Evolutionary conservation across 1,284 basidiomycete species (phyloP).

Genomic region (Malassezia brasiliensis): DNA sequence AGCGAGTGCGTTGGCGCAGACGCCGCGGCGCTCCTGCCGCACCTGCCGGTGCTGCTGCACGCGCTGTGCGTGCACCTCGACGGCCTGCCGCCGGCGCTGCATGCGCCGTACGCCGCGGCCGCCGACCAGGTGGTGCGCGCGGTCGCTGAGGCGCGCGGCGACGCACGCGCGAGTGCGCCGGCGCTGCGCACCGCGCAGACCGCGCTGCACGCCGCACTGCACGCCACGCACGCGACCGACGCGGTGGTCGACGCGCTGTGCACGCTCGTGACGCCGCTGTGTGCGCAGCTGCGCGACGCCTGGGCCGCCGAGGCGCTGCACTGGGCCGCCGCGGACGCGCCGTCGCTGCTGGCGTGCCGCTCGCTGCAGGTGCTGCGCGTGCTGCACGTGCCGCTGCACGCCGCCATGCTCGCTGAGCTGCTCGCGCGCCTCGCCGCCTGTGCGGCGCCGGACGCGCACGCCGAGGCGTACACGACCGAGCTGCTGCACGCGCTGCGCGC

Average conservation of each 20-base stretch:
- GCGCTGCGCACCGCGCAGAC: neutral
- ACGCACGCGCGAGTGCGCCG: neutral
- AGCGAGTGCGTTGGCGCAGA: constrained; percentile 7
- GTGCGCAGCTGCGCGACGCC: constrained; percentile 54
- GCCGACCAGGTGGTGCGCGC: constrained; percentile 8
- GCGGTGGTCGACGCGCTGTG: neutral
- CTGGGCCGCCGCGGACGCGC: constrained; percentile 80
- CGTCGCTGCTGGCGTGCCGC: constrained; percentile 73
- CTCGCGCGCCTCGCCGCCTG: constrained; percentile 68
- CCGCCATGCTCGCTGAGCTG: constrained; percentile 66
- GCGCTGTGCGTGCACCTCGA: constrained; percentile 74
- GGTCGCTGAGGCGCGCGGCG: neutral
- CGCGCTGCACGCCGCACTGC: neutral
- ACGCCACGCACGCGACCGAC: neutral
- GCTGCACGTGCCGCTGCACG: constrained; percentile 64
- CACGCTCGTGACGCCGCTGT: constrained; percentile 18
- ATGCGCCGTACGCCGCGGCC: neutral
- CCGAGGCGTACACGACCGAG: constrained; percentile 73
- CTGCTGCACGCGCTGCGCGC: constrained; percentile 68
- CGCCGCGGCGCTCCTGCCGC: neutral
- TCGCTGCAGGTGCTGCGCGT: constrained; percentile 84
- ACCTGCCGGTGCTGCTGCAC: constrained; percentile 66
- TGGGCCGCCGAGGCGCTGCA: constrained; percentile 72
- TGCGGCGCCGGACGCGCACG: constrained; percentile 61
- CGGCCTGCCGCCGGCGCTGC: constrained; percentile 52